Base-by-base conservation (phyloP, 2,329 filamentous ascomycete genomes). In the Claviceps fusiformis region DNA sequence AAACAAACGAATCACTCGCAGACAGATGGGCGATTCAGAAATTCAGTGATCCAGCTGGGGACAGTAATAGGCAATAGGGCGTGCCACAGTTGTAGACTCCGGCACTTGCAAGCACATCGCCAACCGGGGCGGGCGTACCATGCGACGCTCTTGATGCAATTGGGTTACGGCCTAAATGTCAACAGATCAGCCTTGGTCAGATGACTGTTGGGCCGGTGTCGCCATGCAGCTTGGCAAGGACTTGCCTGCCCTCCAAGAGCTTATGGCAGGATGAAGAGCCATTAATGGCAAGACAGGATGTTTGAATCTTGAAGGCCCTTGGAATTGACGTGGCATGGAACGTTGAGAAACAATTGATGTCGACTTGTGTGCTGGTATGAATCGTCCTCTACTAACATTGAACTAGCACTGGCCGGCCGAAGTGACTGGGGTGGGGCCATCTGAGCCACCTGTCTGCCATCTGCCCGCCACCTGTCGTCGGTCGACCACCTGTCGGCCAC, bases 161-260 rank as follows among this genome's bases (percentile, higher is more conserved):
- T 54, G 47, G 53, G 29, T 54, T 47, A 55, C 43, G 49, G 54
- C 48, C 54, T 17, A 43, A 52, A 27, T 50, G 47, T 11, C 46
- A 44, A 45, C 53, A 53, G 11, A 27, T 45, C 29, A 50, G 46
- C 41, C 46, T 41, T 43, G 46, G 19, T 44, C 45, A 54, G 44
- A 48, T 24, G 37, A 49, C 27, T 43, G 46, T 49, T 49, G 52
- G 44, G 45, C 24, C 24, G 37, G 47, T 43, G 10, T 31, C 17
- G 39, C 31, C 46, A 44, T 50, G 46, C 37, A 27, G 2, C 37
- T 35, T 50, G 37, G 37, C 29, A 35, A 27, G 24, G 35, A 17
- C 13, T 29, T 29, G 11, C 19, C 31, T 10, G 31, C 49, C 17
- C 41, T 44, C 6, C 27, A 27, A 8, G 7, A 37, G 51, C 31